These are phyloP conservation scores for Brassica balearica DNA, from an alignment of 441 rosid species.

Conservation along the genomic window DNA sequence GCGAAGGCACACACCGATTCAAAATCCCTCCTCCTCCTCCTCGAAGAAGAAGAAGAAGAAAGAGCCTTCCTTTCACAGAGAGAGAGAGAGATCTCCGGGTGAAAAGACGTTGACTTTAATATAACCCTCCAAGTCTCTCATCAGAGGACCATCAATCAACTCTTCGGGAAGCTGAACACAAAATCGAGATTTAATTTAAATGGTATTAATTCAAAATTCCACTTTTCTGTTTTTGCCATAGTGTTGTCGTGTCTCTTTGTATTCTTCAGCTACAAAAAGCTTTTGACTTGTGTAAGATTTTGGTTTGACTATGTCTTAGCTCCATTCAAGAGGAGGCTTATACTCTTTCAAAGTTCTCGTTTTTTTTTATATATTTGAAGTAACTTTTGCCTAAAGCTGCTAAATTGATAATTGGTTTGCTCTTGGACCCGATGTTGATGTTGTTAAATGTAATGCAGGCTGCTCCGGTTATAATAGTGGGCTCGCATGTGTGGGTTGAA, in stretches of 20 bases:
- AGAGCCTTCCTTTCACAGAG: slow-evolving; percentile 11
- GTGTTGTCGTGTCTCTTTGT: neutral
- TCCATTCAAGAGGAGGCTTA: neutral
- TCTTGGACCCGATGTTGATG: neutral
- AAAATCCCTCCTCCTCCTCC: neutral
- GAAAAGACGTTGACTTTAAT: slow-evolving; percentile 28
- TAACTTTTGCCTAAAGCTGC: neutral
- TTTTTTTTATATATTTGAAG: neutral
- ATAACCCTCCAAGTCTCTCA: slow-evolving; percentile 5
- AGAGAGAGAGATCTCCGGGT: neutral
- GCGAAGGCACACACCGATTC: slow-evolving; percentile 6
- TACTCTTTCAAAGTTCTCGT: neutral
- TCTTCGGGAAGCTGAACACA: neutral
- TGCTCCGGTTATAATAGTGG: slow-evolving; percentile 63
- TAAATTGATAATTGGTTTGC: neutral
- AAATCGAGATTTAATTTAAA: slow-evolving; percentile 12
- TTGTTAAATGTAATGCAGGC: slow-evolving; percentile 43
- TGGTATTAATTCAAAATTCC: slow-evolving; percentile 19
- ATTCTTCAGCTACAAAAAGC: neutral
- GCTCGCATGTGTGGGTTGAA: slow-evolving; percentile 82
- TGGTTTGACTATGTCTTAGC: slow-evolving; percentile 32
- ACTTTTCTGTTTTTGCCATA: too few species aligned
- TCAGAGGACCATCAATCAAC: neutral
- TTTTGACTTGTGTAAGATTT: slow-evolving; percentile 11
- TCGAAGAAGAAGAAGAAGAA: neutral